Evolutionary conservation across 2,329 filamentous ascomycete species (phyloP).

Genomic region (Lasiodiplodia sp.): DNA sequence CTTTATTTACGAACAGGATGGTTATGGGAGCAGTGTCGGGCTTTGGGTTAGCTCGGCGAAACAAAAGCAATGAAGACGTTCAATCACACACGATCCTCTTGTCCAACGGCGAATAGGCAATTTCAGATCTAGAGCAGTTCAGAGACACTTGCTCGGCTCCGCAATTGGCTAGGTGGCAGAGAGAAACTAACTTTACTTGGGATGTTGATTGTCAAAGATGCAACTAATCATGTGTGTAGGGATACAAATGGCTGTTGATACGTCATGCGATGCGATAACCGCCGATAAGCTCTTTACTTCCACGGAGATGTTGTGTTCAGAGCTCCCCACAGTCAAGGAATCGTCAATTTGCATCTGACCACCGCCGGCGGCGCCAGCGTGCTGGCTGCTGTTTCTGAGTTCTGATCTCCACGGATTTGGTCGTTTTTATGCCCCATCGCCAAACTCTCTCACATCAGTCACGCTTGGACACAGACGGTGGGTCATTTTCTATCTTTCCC

Average conservation of each 20-base stretch:
- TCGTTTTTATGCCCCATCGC: background rate
- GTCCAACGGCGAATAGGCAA: background rate
- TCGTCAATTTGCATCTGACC: background rate
- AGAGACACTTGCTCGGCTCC: background rate
- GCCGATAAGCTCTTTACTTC: slow-evolving; percentile 23
- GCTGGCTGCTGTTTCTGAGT: background rate
- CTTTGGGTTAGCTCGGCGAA: slow-evolving; percentile 11
- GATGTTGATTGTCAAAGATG: background rate
- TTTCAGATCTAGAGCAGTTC: background rate
- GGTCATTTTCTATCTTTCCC: background rate
- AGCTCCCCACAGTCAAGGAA: background rate
- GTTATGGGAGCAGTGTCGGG: slow-evolving; percentile 15
- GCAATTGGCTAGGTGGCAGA: background rate
- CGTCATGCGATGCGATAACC: slow-evolving; percentile 11
- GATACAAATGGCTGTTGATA: slow-evolving; percentile 2
- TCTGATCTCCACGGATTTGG: background rate
- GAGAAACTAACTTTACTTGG: background rate
- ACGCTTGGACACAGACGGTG: background rate
- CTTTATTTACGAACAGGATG: slow-evolving; percentile 27
- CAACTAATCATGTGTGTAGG: slow-evolving; percentile 2
- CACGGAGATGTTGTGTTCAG: slow-evolving; percentile 13
- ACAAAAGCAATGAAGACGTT: slow-evolving; percentile 28
- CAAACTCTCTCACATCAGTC: slow-evolving; percentile 1
- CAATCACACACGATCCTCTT: background rate
- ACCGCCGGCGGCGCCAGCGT: background rate